phyloP scores from a whole-genome alignment of 2,329 filamentous ascomycete genomes.

The Fusarium virguliforme region DNA sequence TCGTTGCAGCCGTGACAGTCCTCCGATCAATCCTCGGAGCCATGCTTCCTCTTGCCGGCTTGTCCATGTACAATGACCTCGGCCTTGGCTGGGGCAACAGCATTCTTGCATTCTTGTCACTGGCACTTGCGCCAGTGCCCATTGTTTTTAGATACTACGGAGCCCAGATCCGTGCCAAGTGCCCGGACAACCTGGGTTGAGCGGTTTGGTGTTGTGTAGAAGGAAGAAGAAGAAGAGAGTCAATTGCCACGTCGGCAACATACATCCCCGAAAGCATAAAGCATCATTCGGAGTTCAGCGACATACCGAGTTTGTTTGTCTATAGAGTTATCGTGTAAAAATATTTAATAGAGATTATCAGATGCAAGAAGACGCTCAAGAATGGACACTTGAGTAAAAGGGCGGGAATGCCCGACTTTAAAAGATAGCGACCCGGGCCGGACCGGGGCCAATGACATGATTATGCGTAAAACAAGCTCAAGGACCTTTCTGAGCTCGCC shows the following conservation, averaged over 20 bases:
- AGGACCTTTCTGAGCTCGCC: conserved; percentile 4
- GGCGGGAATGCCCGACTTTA: conserved; percentile 1
- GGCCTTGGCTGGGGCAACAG: conserved; percentile 66
- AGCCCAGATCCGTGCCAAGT: conserved; percentile 45
- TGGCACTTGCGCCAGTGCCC: conserved; percentile 46
- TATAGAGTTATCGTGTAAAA: conserved; percentile 9
- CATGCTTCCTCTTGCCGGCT: conserved; percentile 74
- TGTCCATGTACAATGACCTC: conserved; percentile 58
- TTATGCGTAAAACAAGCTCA: background rate
- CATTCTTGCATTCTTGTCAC: conserved; percentile 63
- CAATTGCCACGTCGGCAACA: conserved; percentile 10
- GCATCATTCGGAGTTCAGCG: background rate
- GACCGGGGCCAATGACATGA: background rate
- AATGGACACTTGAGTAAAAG: background rate
- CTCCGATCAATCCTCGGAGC: conserved; percentile 73
- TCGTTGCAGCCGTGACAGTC: conserved; percentile 52
- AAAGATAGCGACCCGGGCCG: background rate
- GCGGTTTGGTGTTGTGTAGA: background rate
- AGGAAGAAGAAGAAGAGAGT: background rate
- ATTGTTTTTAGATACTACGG: conserved; percentile 45
- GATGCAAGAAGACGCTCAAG: background rate
- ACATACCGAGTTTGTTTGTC: conserved; percentile 8
- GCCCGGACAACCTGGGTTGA: conserved; percentile 42
- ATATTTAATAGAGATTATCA: conserved; percentile 9
- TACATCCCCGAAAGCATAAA: conserved; percentile 4